phyloP scores from a whole-genome alignment of 441 rosid species.

The Metrosideros polymorpha region DNA sequence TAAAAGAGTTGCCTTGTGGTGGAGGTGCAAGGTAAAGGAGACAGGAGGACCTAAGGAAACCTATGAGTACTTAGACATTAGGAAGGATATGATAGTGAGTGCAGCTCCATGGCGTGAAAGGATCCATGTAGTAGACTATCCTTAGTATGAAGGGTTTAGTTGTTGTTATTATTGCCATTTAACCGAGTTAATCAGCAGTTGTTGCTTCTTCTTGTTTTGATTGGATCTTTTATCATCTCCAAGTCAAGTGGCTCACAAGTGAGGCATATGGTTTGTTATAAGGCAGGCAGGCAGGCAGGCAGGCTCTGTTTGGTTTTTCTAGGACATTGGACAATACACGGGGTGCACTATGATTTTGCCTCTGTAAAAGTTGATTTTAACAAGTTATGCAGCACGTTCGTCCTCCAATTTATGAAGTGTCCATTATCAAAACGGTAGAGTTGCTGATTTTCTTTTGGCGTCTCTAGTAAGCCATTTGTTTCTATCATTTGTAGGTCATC shows the following conservation, averaged over 20 bases:
- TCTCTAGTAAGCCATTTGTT: constrained; percentile 13
- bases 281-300: neutral
- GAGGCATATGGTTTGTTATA: neutral
- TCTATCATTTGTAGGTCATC: constrained; percentile 59
- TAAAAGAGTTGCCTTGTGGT: neutral
- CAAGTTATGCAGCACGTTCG: neutral
- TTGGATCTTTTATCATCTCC: neutral
- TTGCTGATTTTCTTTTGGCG: neutral
- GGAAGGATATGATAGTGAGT: neutral
- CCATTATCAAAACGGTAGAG: neutral
- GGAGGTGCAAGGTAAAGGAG: neutral
- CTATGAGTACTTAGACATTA: neutral
- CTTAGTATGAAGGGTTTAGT: neutral
- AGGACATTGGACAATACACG: neutral
- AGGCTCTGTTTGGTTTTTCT: neutral
- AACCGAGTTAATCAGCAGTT: neutral
- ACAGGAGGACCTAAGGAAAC: neutral
- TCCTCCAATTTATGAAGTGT: neutral
- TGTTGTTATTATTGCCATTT: neutral
- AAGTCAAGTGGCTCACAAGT: neutral
- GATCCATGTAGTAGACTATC: neutral
- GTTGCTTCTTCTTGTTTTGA: neutral
- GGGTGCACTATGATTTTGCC: neutral
- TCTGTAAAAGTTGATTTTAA: neutral
- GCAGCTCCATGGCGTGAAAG: neutral